Base-by-base conservation (phyloP, 176 grass and related monocot genomes). In the Carex scoparia region DNA sequence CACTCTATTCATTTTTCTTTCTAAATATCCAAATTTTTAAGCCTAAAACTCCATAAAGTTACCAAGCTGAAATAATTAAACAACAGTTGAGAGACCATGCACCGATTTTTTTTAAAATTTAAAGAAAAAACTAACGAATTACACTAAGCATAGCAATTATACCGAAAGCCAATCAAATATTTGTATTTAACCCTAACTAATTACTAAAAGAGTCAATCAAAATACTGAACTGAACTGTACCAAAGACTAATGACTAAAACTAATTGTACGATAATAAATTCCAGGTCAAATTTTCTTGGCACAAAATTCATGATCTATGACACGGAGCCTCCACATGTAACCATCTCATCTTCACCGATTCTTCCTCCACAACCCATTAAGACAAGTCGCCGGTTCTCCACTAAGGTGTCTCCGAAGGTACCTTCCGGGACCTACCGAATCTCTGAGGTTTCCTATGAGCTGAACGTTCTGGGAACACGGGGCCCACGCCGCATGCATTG, bases 271-370 rank as follows among this genome's bases (percentile, higher is more conserved):
- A 33, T 33, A 11, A 79, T 9, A 75, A 74, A 38, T 18, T 66
- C 27, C 74, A 97, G 94, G 78, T 97, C 94, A 85, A 97, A 97
- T 84, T 97, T 97, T 77, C 90, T 97, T 0, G 94, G 94, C 79
- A 97, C 94, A 49, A 97, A 97, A 86, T 97, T 97, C 60, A 86
- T 90, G 53, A 89, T 97, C 60, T 91, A 89, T 1, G 94, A 94
- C 84, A 89, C 92, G 0, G 92, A 92, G 65, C 87, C 92, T 12
- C 89, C 92, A 0, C 86, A 87, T 68, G 89, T 92, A 0, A 85
- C 82, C 1, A 42, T 83, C 28, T 82, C 54, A 27, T 89, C 79
- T 79, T 68, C 89, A 54, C 90, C 32, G 14, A 78, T 69, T 67
- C 81, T 19, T 28, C 62, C 90, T 10, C 65, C 75, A 10, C 59